Conservation (phyloP, 2,329 filamentous ascomycete species). For the Exophiala oligosperma region DNA sequence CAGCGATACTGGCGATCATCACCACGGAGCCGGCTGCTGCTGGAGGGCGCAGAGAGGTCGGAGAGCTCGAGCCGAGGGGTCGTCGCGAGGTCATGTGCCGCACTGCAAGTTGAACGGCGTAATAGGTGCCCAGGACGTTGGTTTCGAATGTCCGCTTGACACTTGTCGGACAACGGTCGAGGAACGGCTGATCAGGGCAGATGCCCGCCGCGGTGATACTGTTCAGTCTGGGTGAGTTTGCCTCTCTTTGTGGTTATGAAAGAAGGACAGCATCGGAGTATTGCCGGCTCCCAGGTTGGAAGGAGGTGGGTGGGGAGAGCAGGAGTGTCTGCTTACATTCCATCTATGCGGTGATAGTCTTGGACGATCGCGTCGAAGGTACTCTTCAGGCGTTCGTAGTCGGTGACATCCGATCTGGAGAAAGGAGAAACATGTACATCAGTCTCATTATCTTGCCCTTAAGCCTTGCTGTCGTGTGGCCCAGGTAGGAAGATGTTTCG, state of each 20-base stretch:
- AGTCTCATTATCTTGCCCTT: too few species aligned
- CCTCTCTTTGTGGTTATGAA: neutral
- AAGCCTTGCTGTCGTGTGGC: neutral
- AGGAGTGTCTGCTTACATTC: conserved; percentile 4
- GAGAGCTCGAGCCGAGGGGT: conserved; percentile 32
- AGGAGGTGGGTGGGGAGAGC: neutral
- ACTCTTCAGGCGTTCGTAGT: conserved; percentile 34
- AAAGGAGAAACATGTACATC: neutral
- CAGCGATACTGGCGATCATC: conserved; percentile 22
- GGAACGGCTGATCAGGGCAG: conserved; percentile 45
- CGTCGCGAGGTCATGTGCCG: conserved; percentile 52
- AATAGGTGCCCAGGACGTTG: conserved; percentile 47
- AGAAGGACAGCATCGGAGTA: neutral
- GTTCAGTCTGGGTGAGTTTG: neutral
- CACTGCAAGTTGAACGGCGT: conserved; percentile 50
- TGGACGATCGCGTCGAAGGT: conserved; percentile 36
- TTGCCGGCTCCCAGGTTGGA: too few species aligned
- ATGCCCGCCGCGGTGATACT: conserved; percentile 39
- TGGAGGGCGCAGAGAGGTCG: conserved; percentile 28
- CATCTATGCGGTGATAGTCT: conserved; percentile 46
- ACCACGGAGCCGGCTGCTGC: conserved; percentile 19
- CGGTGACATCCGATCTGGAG: conserved; percentile 31
- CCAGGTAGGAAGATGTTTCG: neutral
- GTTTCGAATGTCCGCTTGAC: conserved; percentile 43
- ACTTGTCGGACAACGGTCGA: conserved; percentile 45